A percentile compares a stretch with the other conserved stretches of the same genome.
Conservation (phyloP, 352 stramenopile genomes). For the Globisporangium nagaii region DNA sequence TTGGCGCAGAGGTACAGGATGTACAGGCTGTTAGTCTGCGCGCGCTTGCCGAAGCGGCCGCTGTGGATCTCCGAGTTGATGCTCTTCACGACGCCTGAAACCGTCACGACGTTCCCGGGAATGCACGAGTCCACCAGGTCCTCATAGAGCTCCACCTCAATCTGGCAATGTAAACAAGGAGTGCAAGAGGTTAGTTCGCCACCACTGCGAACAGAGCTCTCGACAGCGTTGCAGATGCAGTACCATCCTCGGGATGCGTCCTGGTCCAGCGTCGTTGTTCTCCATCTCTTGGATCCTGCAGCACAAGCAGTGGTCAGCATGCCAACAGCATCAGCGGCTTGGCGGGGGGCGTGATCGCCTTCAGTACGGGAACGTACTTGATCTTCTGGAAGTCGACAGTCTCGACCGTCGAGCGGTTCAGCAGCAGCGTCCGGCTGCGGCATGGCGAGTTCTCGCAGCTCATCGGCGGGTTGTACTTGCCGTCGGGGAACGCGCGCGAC, state of each 20-base stretch:
- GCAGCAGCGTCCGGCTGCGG: conserved; percentile 57
- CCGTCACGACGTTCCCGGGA: conserved; percentile 92
- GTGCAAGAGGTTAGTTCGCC: background rate
- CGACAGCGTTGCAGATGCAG: background rate
- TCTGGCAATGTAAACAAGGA: conserved; percentile 22
- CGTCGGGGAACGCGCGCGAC: conserved; percentile 64
- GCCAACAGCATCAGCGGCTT: no score
- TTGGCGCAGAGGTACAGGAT: conserved; percentile 94
- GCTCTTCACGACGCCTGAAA: conserved; percentile 92
- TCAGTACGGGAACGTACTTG: conserved; percentile 40
- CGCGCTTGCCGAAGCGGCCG: conserved; percentile 85
- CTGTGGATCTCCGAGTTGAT: conserved; percentile 92
- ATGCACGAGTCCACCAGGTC: conserved; percentile 95
- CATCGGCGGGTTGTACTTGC: conserved; percentile 69
- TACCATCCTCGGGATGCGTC: conserved; percentile 85
- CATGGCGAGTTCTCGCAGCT: conserved; percentile 62
- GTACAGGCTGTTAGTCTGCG: conserved; percentile 90
- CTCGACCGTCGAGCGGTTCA: conserved; percentile 78
- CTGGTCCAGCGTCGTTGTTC: conserved; percentile 78
- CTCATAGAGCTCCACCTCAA: conserved; percentile 85
- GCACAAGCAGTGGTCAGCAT: background rate
- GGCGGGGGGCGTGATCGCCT: no score
- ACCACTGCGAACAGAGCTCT: no score
- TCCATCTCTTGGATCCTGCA: conserved; percentile 89
- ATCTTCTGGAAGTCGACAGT: conserved; percentile 91